Evolutionary conservation across 495 filamentous ascomycete species (phyloP), one percentile per base, ranked within the genome.

Genomic region (Sphaerosporella brunnea): DNA sequence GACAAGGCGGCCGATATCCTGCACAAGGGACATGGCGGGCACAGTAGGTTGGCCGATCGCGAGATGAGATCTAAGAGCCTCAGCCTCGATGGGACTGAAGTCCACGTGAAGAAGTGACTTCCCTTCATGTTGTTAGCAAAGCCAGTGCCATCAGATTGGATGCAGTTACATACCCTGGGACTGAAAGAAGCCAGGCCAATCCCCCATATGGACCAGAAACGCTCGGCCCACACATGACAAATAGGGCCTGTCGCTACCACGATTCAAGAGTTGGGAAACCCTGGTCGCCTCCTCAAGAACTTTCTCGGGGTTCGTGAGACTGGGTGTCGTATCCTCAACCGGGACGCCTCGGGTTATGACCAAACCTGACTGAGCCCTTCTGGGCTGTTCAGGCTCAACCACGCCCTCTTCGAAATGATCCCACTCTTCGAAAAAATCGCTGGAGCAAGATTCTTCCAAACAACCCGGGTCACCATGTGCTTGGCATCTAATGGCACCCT

Each of bases 381-480:
- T 32, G 28, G 28, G n/a, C 37, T 40, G n/a, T 2, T 10, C 2
- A 10, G 2, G 1, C 41, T 11, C 24, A 18, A 24, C 41, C 11
- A 30, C 11, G 0, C 24, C 45, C 8, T 54, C 34, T 5, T 50
- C 40, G 15, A 47, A 48, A 1, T 45, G 53, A 9, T 47, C 55
- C 26, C 56, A 58, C 13, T 36, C 41, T 8, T 50, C 49, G 24
- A 55, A 58, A 20, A 58, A 56, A 11, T 56, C 46, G 2, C 19
- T 19, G 9, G 49, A 20, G n/a, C 55, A 58, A 2, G 43, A 41
- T 13, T 38, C n/a, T 2, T 50, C 53, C 11, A 23, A 9, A 24
- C 55, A 58, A 11, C 48, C 42, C 0, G 50, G 37, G 24, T 50
- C 51, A 11, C 11, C 23, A 40, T 59, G 48, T 11, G 32, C 16